Evolutionary conservation across 345 rosid genomes (phyloP), one percentile per base, ranked within the genome.

Genomic region (Geranium brycei): DNA sequence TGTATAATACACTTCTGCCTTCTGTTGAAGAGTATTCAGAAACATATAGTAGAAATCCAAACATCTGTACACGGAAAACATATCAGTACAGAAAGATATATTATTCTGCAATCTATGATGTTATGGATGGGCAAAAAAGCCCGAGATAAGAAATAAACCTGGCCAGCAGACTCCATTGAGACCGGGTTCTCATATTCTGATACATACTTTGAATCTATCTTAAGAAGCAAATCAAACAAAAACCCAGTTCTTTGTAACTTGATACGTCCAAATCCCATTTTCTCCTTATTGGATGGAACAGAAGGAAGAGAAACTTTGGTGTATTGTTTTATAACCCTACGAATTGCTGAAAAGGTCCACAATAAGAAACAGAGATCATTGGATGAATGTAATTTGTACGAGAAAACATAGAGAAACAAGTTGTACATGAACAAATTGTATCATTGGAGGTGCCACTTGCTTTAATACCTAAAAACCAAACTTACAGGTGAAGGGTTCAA

Each of bases 111-210:
- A 57, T 63, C 15, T 72, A 64, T 35, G 11, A 60, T 61, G 18
- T 14, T 14, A 15, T 70, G 62, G 47, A 13, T 56, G 59, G 30
- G 19, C 10, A 15, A 38, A 56, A 60, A 65, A 65, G 3, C 53
- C 7, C 14, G 53, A 47, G 53, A 47, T 47, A 47, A 47, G 53
- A 47, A 5, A 69, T 35, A 59, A 67, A 89, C 96, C 89, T 89
- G 95, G 62, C 91, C 91, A 13, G 76, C 77, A 75, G 82, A 78
- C 77, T 92, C 98, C 96, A 92, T 87, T 17, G 93, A 75, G 58
- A 80, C 60, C 53, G 96, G 96, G 64, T 81, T 75, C 58, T 77
- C 51, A 32, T 89, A 81, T 60, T 71, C 75, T 35, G 78, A 75
- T 65, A 75, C 79, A 64, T 81, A 65, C 15, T 68, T 69, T 68